Evolutionary conservation across 2,329 filamentous ascomycete species (phyloP).

Genomic region (Ceratocystis cubensis): DNA sequence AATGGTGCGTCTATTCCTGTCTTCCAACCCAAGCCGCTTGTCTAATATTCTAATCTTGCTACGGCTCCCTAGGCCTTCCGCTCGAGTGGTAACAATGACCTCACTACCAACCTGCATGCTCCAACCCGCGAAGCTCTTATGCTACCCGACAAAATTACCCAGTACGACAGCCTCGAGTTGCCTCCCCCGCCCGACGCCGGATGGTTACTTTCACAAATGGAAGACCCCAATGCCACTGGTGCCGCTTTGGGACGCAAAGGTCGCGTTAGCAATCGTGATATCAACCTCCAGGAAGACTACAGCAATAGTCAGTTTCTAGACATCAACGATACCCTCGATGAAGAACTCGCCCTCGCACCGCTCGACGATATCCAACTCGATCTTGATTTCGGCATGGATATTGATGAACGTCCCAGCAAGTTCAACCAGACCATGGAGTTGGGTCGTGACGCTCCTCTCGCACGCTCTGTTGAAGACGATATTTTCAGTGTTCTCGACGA

Average conservation of each 20-base stretch:
- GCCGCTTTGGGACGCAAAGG: conserved; percentile 43
- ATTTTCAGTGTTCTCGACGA: conserved; percentile 54
- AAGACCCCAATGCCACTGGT: conserved; percentile 42
- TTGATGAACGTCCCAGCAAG: conserved; percentile 48
- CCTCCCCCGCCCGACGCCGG: conserved; percentile 81
- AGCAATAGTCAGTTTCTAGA: conserved; percentile 72
- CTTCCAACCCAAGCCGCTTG: no score
- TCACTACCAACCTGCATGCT: conserved; percentile 68
- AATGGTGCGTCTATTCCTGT: conserved; percentile 51
- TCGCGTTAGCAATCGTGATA: conserved; percentile 48
- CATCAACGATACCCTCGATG: conserved; percentile 47
- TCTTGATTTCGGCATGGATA: conserved; percentile 60
- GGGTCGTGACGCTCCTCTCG: conserved; percentile 69
- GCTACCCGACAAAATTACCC: conserved; percentile 83
- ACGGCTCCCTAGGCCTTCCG: conserved; percentile 61
- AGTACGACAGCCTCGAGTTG: conserved; percentile 65
- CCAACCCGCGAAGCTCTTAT: conserved; percentile 77
- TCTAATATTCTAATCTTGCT: background rate
- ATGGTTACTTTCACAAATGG: conserved; percentile 65
- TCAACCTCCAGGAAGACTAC: conserved; percentile 56
- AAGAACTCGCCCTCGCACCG: conserved; percentile 42
- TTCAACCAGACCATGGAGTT: conserved; percentile 64
- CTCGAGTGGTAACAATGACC: conserved; percentile 85
- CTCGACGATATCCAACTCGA: conserved; percentile 59
- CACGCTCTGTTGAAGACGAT: conserved; percentile 55